Evolutionary conservation across 208 protist genomes (phyloP), one percentile per base, ranked within the genome.

Genomic region (Trypanosomatidae sp.): DNA sequence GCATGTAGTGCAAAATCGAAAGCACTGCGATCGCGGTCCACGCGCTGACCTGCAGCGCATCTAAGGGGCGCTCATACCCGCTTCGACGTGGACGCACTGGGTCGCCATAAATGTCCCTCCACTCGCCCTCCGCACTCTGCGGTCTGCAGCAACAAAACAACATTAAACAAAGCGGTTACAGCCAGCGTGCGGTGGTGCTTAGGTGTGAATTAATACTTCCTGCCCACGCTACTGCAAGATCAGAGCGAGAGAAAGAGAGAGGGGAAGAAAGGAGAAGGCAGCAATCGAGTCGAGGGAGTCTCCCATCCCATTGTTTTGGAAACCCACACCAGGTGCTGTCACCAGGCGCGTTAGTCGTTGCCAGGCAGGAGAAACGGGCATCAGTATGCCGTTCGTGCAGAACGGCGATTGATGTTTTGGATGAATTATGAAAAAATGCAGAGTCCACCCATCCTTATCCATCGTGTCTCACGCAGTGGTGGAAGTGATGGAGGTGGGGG

Each of bases 71-170:
- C 67, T 93, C 84, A 73, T 90, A 96, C 44, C 89, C 92, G 15
- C 82, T 89, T 52, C 85, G 82, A 22, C 92, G 89, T 9, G 92
- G 92, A n/a, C 88, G 74, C 2, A 96, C 92, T 3, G 89, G 89
- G 64, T 94, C 88, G 44, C 84, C 89, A 65, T 93, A 94, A 39
- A 96, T 81, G 76, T 94, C 89, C 47, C 71, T 74, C 88, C 89
- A 96, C 73, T 91, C 81, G 9, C 90, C 92, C 56, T 91, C 82
- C 46, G 62, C 56, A 60, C 69, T 80, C 46, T 69, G 69, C 56
- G 71, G 44, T 0, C 55, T 66, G 68, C 86, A 90, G 69, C 73
- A 90, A 41, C 74, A 43, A 55, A 81, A 78, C 3, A 74, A 62
- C 58, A 62, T 77, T 49, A n/a, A 5, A n/a, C 64, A 39, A 46